Evolutionary conservation across 2,329 filamentous ascomycete species (phyloP).

Genomic region (Fusarium albosuccineum): DNA sequence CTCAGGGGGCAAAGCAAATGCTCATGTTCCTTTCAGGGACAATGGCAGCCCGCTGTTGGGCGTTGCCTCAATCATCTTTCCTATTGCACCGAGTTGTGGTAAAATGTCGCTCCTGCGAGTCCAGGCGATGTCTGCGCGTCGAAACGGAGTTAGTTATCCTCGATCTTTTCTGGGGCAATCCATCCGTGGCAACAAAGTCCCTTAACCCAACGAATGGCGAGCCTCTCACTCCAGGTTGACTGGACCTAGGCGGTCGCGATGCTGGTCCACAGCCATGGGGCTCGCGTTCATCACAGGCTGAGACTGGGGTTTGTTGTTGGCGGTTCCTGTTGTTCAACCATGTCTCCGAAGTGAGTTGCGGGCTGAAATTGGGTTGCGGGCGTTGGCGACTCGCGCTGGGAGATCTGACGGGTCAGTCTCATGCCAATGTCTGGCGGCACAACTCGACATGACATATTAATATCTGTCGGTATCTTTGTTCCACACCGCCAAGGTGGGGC

Average conservation of each 20-base stretch:
- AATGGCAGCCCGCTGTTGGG: neutral
- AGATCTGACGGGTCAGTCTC: conserved; percentile 46
- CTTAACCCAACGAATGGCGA: neutral
- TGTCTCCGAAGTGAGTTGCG: conserved; percentile 34
- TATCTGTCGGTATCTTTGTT: conserved; percentile 47
- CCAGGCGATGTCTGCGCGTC: conserved; percentile 17
- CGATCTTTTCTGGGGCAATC: conserved; percentile 1
- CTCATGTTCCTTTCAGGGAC: conserved; percentile 11
- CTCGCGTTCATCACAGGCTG: conserved; percentile 16
- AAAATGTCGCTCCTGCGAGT: conserved; percentile 11
- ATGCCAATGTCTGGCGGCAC: conserved; percentile 30
- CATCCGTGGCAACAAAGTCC: conserved; percentile 1
- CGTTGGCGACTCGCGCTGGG: conserved; percentile 38
- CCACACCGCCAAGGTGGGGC: conserved; percentile 46
- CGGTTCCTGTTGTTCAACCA: conserved; percentile 27
- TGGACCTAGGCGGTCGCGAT: conserved; percentile 27
- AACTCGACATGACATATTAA: conserved; percentile 47
- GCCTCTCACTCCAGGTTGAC: conserved; percentile 21
- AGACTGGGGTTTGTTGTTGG: conserved; percentile 27
- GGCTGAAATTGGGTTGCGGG: conserved; percentile 39
- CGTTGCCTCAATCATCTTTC: conserved; percentile 11
- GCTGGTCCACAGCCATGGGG: neutral
- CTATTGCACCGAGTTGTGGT: conserved; percentile 17
- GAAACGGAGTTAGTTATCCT: conserved; percentile 15
- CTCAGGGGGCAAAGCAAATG: conserved; percentile 28